A percentile compares a stretch with the other conserved stretches of the same genome.
Evolutionary conservation across 495 filamentous ascomycete genomes (phyloP).

Genomic region (Massariosphaeria phaeospora): DNA sequence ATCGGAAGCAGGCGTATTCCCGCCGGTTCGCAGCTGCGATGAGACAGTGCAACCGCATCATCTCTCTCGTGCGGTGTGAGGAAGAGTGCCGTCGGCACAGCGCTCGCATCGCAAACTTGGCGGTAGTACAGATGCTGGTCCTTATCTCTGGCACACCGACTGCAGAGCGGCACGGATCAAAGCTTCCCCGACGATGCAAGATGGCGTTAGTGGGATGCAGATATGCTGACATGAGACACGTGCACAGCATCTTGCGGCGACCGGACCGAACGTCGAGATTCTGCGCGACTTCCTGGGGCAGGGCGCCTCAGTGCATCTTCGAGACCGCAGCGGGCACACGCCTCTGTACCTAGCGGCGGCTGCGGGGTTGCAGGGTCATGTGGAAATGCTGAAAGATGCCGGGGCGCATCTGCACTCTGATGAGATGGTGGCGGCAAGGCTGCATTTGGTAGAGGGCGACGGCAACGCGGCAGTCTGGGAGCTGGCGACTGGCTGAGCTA

Average conservation of each 20-base stretch:
- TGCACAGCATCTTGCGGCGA: slow-evolving; percentile 59
- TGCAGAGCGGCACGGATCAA: slow-evolving; percentile 13
- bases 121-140: slow-evolving; percentile 28
- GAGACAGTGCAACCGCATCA: slow-evolving; percentile 27
- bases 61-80: slow-evolving; percentile 25
- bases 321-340: slow-evolving; percentile 75
- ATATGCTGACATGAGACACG: slow-evolving; percentile 14
- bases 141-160: slow-evolving; percentile 31
- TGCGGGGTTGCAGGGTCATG: slow-evolving; percentile 57
- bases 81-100: slow-evolving; percentile 24
- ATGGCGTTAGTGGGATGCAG: slow-evolving; percentile 17
- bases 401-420: slow-evolving; percentile 67
- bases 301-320: slow-evolving; percentile 80
- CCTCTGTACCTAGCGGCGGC: slow-evolving; percentile 73
- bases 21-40: slow-evolving; percentile 5
- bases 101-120: slow-evolving; percentile 15
- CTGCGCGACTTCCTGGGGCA: slow-evolving; percentile 66
- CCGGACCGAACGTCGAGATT: slow-evolving; percentile 55
- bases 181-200: slow-evolving; percentile 23
- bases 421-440: slow-evolving; percentile 44
- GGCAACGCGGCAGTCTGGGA: slow-evolving; percentile 28
- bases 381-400: slow-evolving; percentile 59
- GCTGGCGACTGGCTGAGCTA: slow-evolving; percentile 23
- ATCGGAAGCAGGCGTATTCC: slow-evolving; percentile 25
- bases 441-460: slow-evolving; percentile 26